Evolutionary conservation across 495 filamentous ascomycete species (phyloP).

Genomic region (Aspergillus sclerotioniger): DNA sequence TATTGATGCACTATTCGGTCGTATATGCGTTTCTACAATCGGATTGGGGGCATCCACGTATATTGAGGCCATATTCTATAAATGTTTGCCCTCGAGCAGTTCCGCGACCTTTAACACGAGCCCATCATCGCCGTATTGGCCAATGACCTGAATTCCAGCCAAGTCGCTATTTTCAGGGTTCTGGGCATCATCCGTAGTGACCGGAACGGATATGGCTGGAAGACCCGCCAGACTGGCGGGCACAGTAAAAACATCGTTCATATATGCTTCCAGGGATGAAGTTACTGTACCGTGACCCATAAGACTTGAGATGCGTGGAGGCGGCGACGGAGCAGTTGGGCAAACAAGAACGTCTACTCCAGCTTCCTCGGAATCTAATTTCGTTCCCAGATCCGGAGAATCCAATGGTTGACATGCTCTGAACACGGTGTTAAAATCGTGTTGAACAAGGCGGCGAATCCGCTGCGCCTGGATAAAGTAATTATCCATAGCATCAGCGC

Average conservation of each 20-base stretch:
- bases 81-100: slow-evolving; percentile 29
- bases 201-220: slow-evolving; percentile 82
- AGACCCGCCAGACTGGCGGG: slow-evolving; percentile 91
- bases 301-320: slow-evolving; percentile 62
- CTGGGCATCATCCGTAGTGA: slow-evolving; percentile 35
- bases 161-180: slow-evolving; percentile 31
- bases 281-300: slow-evolving; percentile 27
- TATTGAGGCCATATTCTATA: slow-evolving; percentile 3
- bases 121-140: slow-evolving; percentile 86
- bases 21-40: slow-evolving; percentile 6
- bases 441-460: slow-evolving; percentile 76
- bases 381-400: slow-evolving; percentile 31
- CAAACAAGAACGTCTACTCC: slow-evolving; percentile 83
- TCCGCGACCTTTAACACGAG: slow-evolving; percentile 44
- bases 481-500: slow-evolving; percentile 88
- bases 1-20: neutral
- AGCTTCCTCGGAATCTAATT: slow-evolving; percentile 41
- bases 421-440: slow-evolving; percentile 83
- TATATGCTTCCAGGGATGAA: slow-evolving; percentile 61
- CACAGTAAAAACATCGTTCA: slow-evolving; percentile 94
- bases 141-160: slow-evolving; percentile 83
- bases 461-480: slow-evolving; percentile 95
- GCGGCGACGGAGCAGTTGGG: slow-evolving; percentile 77
- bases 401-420: slow-evolving; percentile 60
- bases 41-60: neutral